Evolutionary conservation across 495 filamentous ascomycete genomes (phyloP), one percentile per base, ranked within the genome.

Genomic region (Tuber brumale): DNA sequence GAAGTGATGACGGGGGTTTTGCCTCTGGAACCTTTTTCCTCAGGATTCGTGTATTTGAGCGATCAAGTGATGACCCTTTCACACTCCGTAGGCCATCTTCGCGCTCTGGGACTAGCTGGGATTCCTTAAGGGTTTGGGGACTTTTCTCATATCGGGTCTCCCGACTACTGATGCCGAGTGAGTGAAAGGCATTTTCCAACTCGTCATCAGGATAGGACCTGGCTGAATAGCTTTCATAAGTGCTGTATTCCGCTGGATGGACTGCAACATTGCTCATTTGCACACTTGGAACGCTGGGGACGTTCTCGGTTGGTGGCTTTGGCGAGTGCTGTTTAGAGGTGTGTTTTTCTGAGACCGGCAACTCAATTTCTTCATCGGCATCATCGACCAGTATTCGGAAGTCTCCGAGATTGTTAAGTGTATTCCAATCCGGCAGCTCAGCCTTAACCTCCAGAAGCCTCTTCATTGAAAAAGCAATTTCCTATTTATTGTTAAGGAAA

Each of bases 391-490:
- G 74, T 70, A 79, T 74, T 71, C 71, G 77, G 46, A 78, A 79
- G 57, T 79, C 71, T 35, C 77, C 71, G 14, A 45, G 70, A 31
- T 42, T 71, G 48, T 41, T 73, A 48, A 74, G 76, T 31, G 72
- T 43, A 16, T 71, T n/a, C 46, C 76, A 35, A 9, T 46, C 42
- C 31, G 77, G 77, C 35, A 77, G 46, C 46, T 74, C 76, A 46
- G 74, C 43, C 21, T 78, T 70, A 42, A 37, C 61, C 69, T 79
- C 77, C 19, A 79, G 45, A 72, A 79, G 42, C n/a, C 39, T 71
- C 73, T 77, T 79, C 61, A 72, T 72, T 41, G 77, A 75, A 51
- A 79, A 78, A 27, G 75, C 76, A 51, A 79, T 76, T 70, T 79
- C 77, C 75, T 79, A 69, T 51, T 73, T 74, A 61, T 31, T 77